A percentile compares a stretch with the other conserved stretches of the same genome.
phyloP scores from a whole-genome alignment of 2,329 filamentous ascomycete genomes.

The Tympanopsis confertula region DNA sequence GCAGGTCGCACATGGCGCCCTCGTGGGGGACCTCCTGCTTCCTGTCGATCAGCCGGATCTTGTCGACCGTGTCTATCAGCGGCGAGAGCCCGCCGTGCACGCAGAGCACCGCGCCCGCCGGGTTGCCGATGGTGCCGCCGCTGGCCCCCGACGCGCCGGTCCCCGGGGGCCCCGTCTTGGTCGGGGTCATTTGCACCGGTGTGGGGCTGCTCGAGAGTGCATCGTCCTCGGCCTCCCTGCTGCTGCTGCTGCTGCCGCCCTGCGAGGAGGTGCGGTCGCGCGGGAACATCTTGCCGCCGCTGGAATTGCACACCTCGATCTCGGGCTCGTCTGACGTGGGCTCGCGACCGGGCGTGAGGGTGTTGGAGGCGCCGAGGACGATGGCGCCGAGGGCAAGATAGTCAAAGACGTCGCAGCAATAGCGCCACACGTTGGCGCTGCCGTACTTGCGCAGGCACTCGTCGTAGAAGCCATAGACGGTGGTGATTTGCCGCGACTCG shows the following conservation, averaged over 20 bases:
- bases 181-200: slow-evolving; percentile 22
- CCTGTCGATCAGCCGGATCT: slow-evolving; percentile 84
- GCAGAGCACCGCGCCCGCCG: slow-evolving; percentile 77
- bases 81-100: slow-evolving; percentile 91
- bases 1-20: slow-evolving; percentile 94
- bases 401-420: slow-evolving; percentile 96
- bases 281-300: slow-evolving; percentile 65
- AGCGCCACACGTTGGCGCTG: slow-evolving; percentile 90
- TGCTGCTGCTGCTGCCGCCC: slow-evolving; percentile 11
- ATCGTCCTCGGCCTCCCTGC: slow-evolving; percentile 6
- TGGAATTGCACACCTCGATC: slow-evolving; percentile 82
- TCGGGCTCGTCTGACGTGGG: slow-evolving; percentile 61
- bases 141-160: slow-evolving; percentile 67
- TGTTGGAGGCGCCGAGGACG: slow-evolving; percentile 72
- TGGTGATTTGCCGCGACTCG: slow-evolving; percentile 93
- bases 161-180: slow-evolving; percentile 62
- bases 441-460: slow-evolving; percentile 94
- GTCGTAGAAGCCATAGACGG: slow-evolving; percentile 96
- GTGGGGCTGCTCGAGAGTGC: neutral
- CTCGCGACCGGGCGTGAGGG: slow-evolving; percentile 32
- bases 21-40: slow-evolving; percentile 98
- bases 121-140: slow-evolving; percentile 50
- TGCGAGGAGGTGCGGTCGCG: slow-evolving; percentile 42
- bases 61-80: slow-evolving; percentile 84
- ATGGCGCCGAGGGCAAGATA: slow-evolving; percentile 86